phyloP scores from a whole-genome alignment of 148 eudicot genomes.

The Chenopodium quinoa region DNA sequence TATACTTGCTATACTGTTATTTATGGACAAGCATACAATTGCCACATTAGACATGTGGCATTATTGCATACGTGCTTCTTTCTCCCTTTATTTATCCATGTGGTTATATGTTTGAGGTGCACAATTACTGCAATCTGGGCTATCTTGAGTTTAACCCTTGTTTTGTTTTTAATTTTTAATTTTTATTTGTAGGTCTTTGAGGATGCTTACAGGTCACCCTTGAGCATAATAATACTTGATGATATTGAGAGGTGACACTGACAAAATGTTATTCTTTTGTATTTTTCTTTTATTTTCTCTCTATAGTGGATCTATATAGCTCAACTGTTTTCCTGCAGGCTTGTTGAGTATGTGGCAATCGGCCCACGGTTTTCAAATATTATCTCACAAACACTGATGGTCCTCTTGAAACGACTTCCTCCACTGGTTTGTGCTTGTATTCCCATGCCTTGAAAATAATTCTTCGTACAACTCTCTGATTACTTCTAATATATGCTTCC shows the following conservation, averaged over 20 bases:
- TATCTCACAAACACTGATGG: conserved; percentile 88
- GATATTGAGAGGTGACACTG: conserved; percentile 75
- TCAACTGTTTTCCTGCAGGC: conserved; percentile 44
- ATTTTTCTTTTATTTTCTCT: conserved; percentile 11
- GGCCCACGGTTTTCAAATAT: conserved; percentile 96
- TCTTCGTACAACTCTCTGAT: neutral
- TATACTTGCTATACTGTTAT: neutral
- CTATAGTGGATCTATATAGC: neutral
- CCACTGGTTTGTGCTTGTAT: conserved; percentile 55
- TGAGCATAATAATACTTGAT: conserved; percentile 85
- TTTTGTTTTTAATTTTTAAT: neutral
- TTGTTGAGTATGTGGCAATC: conserved; percentile 88
- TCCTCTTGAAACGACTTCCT: conserved; percentile 91
- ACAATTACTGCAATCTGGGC: neutral
- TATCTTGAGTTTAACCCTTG: neutral
- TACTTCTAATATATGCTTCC: neutral
- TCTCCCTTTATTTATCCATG: neutral
- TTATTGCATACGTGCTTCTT: neutral
- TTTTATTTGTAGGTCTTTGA: conserved; percentile 59
- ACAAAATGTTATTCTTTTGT: neutral
- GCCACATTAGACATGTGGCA: neutral
- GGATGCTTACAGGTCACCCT: conserved; percentile 91
- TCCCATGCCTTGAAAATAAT: conserved; percentile 1
- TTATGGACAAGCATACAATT: neutral
- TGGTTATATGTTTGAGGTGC: neutral